phyloP scores from a whole-genome alignment of 1,139 yeast genomes.

The Yamadazyma buinensis region DNA sequence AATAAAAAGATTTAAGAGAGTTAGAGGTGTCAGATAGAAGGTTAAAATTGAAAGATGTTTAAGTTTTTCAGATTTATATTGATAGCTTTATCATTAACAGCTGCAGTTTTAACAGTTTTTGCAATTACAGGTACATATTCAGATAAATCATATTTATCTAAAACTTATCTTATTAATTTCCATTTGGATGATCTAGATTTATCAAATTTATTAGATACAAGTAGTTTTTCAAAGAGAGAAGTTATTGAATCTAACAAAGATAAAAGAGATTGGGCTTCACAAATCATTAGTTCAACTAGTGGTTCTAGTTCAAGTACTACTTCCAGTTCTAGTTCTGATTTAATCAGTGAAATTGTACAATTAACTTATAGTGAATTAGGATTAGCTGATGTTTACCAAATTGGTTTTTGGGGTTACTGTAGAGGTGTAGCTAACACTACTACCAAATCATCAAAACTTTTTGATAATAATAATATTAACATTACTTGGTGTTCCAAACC shows the following conservation, averaged over 20 bases:
- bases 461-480: conserved; percentile 33
- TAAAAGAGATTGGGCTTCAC: conserved; percentile 15
- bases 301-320: conserved; percentile 6
- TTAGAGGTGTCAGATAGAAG: too few relatives aligned
- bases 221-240: conserved; percentile 9
- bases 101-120: conserved; percentile 32
- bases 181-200: conserved; percentile 34
- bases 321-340: conserved; percentile 11
- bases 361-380: conserved; percentile 37
- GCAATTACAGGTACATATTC: conserved; percentile 43
- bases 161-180: conserved; percentile 35
- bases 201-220: conserved; percentile 23
- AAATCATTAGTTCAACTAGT: conserved; percentile 12
- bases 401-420: conserved; percentile 77
- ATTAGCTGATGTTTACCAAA: conserved; percentile 56
- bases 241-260: neutral
- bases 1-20: too few relatives aligned
- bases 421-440: conserved; percentile 37
- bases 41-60: conserved; percentile 18
- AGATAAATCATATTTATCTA: conserved; percentile 31
- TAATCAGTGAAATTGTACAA: conserved; percentile 14
- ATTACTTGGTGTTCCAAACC: conserved; percentile 57
- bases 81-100: conserved; percentile 32
- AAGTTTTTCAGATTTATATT: conserved; percentile 33
- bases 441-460: conserved; percentile 9